Percentiles rank a stretch among this genome's conserved stretches.
These are phyloP conservation scores for Lophiostoma macrostomum DNA, from an alignment of 495 filamentous ascomycete genomes.

Conservation along the genomic window DNA sequence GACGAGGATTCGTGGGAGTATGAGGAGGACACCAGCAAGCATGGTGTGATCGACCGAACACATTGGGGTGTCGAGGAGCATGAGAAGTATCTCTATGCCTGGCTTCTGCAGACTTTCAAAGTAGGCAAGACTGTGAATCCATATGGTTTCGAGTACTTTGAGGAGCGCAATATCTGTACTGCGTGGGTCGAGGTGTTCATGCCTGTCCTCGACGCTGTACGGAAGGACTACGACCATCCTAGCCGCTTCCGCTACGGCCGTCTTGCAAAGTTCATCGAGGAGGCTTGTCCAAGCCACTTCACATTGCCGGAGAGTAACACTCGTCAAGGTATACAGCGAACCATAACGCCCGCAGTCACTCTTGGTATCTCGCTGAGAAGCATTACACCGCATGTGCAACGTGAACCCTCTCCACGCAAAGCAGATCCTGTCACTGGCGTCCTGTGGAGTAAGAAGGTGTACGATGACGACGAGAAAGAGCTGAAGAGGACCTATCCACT, in stretches of 20 bases:
- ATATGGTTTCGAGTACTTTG: slow-evolving; percentile 18
- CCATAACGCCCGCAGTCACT: not conserved
- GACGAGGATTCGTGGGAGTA: slow-evolving; percentile 4
- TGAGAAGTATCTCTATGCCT: slow-evolving; percentile 21
- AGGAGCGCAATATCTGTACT: not conserved
- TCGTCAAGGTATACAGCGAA: not conserved
- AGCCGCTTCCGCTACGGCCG: slow-evolving; percentile 18
- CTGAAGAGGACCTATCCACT: slow-evolving; percentile 2
- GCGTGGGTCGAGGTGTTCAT: slow-evolving; percentile 21
- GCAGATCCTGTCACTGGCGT: not conserved
- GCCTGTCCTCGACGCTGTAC: slow-evolving; percentile 21
- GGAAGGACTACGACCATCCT: slow-evolving; percentile 8
- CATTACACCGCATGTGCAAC: not conserved
- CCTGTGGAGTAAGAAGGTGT: not conserved
- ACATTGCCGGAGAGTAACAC: slow-evolving; percentile 21
- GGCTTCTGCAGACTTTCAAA: slow-evolving; percentile 21
- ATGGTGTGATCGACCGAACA: not conserved
- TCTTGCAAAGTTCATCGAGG: slow-evolving; percentile 22
- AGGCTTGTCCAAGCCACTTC: slow-evolving; percentile 3
- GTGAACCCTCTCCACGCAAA: not conserved
- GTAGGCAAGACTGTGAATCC: slow-evolving; percentile 18
- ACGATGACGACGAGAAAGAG: slow-evolving; percentile 6
- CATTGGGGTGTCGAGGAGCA: slow-evolving; percentile 11
- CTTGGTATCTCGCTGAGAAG: not conserved
- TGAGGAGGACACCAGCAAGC: not conserved